Conservation (phyloP, 1,139 yeast genomes). For the Nadsonia commutata region DNA sequence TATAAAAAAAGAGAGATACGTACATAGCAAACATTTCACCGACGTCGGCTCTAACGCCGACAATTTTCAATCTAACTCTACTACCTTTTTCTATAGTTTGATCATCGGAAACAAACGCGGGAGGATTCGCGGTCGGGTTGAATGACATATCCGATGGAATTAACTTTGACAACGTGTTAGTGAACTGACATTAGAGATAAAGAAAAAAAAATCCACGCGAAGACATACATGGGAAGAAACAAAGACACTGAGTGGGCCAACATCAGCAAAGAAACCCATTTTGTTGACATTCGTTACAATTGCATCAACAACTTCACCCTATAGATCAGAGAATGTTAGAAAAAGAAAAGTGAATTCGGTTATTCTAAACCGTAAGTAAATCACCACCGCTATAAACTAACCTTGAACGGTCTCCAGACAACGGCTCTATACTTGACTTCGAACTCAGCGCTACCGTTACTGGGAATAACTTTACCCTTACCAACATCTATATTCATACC, state of each 20-base stretch:
- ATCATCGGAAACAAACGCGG: slow-evolving; percentile 94
- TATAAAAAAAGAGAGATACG: slow-evolving; percentile 9
- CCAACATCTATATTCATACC: slow-evolving; percentile 93
- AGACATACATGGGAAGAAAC: slow-evolving; percentile 60
- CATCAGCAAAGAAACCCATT: slow-evolving; percentile 96
- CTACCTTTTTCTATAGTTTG: slow-evolving; percentile 91
- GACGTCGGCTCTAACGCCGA: slow-evolving; percentile 95
- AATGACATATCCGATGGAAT: slow-evolving; percentile 90
- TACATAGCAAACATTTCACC: slow-evolving; percentile 87
- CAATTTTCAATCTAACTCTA: slow-evolving; percentile 83
- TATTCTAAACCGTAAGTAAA: background rate
- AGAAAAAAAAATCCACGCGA: background rate
- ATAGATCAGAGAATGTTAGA: background rate
- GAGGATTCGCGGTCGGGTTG: slow-evolving; percentile 94
- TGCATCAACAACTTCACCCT: slow-evolving; percentile 94
- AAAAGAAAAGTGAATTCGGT: background rate
- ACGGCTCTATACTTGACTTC: slow-evolving; percentile 93
- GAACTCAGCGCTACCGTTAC: slow-evolving; percentile 88
- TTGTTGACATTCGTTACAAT: slow-evolving; percentile 87
- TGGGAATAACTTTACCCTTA: slow-evolving; percentile 81
- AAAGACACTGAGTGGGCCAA: slow-evolving; percentile 90
- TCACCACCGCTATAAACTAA: slow-evolving; percentile 6
- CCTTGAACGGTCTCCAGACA: slow-evolving; percentile 94
- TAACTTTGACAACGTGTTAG: slow-evolving; percentile 23
- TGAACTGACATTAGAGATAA: slow-evolving; percentile 2